Percentiles rank a stretch among this genome's conserved stretches.
These are phyloP conservation scores for Aspergillus nanangensis DNA, from an alignment of 495 filamentous ascomycete species.

Conservation along the genomic window DNA sequence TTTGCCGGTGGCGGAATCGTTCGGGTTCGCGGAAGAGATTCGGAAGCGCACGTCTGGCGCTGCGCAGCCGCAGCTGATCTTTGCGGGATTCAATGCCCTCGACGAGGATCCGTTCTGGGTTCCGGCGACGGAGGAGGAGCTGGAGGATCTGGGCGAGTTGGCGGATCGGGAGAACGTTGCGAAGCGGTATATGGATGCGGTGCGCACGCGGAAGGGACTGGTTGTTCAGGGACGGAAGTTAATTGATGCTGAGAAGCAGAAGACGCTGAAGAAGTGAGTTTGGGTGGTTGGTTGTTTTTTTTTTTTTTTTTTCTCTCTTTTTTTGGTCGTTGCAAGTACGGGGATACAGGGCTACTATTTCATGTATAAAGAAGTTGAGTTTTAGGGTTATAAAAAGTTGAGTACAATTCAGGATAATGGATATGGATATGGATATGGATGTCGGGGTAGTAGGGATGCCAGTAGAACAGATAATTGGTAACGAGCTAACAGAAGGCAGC, in stretches of 20 bases:
- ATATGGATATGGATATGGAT: no score
- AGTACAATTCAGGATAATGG: no score
- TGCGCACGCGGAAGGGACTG: constrained; percentile 80
- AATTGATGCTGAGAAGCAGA: constrained; percentile 97
- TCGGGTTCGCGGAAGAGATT: constrained; percentile 95
- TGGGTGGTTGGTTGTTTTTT: neutral
- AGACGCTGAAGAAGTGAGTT: constrained; percentile 85
- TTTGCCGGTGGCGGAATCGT: constrained; percentile 88
- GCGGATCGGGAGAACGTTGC: constrained; percentile 94
- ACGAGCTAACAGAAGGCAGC: no score
- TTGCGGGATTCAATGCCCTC: constrained; percentile 84
- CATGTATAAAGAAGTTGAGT: no score
- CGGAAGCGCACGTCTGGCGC: constrained; percentile 87
- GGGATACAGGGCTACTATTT: no score
- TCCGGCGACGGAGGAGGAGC: constrained; percentile 90
- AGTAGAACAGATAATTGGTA: neutral
- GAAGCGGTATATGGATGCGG: constrained; percentile 90
- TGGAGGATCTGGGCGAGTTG: constrained; percentile 92
- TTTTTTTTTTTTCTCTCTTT: no score
- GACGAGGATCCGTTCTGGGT: constrained; percentile 97
- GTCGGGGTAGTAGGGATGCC: neutral
- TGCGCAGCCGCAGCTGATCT: constrained; percentile 88
- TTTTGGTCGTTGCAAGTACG: no score
- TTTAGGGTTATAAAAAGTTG: no score
- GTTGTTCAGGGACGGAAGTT: constrained; percentile 74